Evolutionary conservation across 2,329 filamentous ascomycete genomes (phyloP).

Genomic region (Ceratocystis cubensis): DNA sequence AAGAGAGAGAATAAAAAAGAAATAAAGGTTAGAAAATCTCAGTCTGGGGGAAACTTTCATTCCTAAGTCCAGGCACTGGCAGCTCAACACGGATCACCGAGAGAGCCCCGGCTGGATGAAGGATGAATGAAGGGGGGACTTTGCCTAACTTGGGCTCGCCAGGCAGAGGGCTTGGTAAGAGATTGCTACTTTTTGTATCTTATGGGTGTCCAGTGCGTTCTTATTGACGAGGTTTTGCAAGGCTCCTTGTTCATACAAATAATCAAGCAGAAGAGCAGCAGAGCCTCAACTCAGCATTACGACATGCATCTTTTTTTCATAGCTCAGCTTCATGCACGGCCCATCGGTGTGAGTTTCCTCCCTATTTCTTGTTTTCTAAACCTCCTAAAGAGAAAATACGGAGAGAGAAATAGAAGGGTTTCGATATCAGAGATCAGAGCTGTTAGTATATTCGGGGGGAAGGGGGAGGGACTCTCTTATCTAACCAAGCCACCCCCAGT

Average conservation of each 20-base stretch:
- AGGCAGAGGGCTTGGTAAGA: not conserved
- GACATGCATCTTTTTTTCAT: no score
- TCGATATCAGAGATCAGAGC: no score
- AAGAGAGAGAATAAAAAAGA: not conserved
- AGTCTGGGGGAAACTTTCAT: conserved; percentile 1
- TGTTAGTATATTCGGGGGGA: no score
- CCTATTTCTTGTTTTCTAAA: no score
- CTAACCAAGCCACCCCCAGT: not conserved
- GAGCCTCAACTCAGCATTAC: not conserved
- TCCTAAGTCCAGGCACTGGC: not conserved
- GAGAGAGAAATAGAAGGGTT: no score
- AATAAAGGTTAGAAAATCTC: not conserved
- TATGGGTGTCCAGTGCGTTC: conserved; percentile 3
- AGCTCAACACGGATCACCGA: not conserved
- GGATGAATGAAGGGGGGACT: not conserved
- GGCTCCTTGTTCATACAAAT: not conserved
- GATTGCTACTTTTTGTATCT: not conserved
- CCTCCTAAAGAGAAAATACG: no score
- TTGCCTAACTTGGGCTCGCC: not conserved
- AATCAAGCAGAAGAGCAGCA: not conserved
- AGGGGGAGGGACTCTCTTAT: not conserved
- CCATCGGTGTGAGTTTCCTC: no score
- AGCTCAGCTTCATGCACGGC: no score
- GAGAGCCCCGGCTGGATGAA: not conserved
- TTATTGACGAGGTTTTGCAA: conserved; percentile 3